These are phyloP conservation scores for Teunomyces cretensis DNA, from an alignment of 805 yeast genomes.

Conservation along the genomic window DNA sequence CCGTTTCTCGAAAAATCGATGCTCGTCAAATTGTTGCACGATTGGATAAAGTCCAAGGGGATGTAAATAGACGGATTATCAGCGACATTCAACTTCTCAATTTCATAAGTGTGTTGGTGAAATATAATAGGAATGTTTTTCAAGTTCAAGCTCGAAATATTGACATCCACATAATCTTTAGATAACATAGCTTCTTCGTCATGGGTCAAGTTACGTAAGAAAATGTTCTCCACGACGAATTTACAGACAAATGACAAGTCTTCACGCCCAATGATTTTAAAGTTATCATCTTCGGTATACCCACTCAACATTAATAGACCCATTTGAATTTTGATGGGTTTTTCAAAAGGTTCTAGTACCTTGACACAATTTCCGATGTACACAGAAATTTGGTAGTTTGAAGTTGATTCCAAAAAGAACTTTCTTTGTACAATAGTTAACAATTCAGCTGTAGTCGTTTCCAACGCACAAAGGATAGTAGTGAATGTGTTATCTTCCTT, in stretches of 20 bases:
- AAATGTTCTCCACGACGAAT: slow-evolving; percentile 67
- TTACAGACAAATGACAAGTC: slow-evolving; percentile 82
- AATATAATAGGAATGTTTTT: slow-evolving; percentile 84
- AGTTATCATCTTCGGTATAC: slow-evolving; percentile 70
- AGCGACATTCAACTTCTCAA: slow-evolving; percentile 78
- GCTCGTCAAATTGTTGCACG: slow-evolving; percentile 67
- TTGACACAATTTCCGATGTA: slow-evolving; percentile 76
- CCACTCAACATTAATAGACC: slow-evolving; percentile 75
- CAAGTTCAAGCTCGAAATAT: slow-evolving; percentile 68
- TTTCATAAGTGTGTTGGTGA: slow-evolving; percentile 77
- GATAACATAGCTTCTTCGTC: slow-evolving; percentile 69
- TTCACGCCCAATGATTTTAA: slow-evolving; percentile 77
- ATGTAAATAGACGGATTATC: slow-evolving; percentile 82
- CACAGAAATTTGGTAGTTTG: slow-evolving; percentile 74
- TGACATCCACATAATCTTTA: slow-evolving; percentile 69
- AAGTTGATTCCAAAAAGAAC: slow-evolving; percentile 66
- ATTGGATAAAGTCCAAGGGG: slow-evolving; percentile 83
- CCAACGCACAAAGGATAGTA: slow-evolving; percentile 75
- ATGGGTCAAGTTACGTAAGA: slow-evolving; percentile 58
- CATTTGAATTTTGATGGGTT: slow-evolving; percentile 75
- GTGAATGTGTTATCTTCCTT: slow-evolving; percentile 83
- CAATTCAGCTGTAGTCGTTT: slow-evolving; percentile 74
- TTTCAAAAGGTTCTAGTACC: slow-evolving; percentile 67
- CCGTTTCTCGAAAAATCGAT: slow-evolving; percentile 73
- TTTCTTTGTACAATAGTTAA: slow-evolving; percentile 72